Base-by-base conservation (phyloP, 331 rosid genomes). In the Malus hybrid region DNA sequence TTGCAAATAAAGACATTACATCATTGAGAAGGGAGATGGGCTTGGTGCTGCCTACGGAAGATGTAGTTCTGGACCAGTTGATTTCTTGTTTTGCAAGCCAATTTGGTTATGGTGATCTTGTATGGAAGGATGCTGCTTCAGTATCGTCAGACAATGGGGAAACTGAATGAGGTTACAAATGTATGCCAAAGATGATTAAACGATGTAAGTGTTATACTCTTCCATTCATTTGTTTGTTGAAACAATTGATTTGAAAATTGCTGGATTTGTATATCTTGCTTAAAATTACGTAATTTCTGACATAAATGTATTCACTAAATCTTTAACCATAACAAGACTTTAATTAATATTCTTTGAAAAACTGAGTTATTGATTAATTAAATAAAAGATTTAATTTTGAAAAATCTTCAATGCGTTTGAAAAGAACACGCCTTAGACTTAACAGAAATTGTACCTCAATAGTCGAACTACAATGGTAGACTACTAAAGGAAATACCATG, bases 1-100 rank as follows among this genome's bases (percentile, higher is more conserved):
- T 90, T 42, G 70, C 87, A 3, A 75, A 89, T 83, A 89, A 90
- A 87, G 90, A 85, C 70, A 89, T 93, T 50, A 93, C 95, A 9
- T 89, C 96, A 80, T 81, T 90, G 86, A 82, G 85, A 78, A 89
- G 75, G 84, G 98, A 89, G 82, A 81, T 85, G 19, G 59, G 76
- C 63, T 10, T 16, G 48, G 81, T 8, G 63, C 89, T 86, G 77
- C 97, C 96, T 29, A 36, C 65, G 15, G 90, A 87, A 69, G 90
- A 85, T 69, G 82, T 83, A 62, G 66, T 90, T 68, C 85, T 79
- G 62, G 88, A 89, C 63, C 97, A 93, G 73, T 79, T 90, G 81
- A 63, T 93, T 82, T 83, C 91, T 78, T 87, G 88, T 79, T 90
- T 91, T 81, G 87, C 92, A 52, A 85, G 82, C 75, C 69, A 73